A percentile compares a stretch with the other conserved stretches of the same genome.
Evolutionary conservation across 108 stramenopile species (phyloP).

Genomic region (Nitzschia inconspicua): DNA sequence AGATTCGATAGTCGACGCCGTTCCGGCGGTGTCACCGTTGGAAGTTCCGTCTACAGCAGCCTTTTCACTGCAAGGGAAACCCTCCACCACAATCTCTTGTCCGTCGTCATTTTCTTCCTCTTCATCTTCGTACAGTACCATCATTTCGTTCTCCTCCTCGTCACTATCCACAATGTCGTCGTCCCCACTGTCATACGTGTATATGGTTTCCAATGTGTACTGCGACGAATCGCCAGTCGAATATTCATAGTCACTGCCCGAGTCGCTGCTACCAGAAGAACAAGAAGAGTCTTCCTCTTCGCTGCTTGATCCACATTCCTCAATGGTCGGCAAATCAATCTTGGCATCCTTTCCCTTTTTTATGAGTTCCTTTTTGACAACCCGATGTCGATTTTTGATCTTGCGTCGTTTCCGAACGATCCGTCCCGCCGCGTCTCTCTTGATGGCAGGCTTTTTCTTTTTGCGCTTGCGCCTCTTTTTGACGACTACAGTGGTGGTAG

Average conservation of each 20-base stretch:
- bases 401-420: conserved; percentile 14
- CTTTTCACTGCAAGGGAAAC: not conserved
- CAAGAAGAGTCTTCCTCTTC: too few relatives aligned
- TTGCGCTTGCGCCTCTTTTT: not conserved
- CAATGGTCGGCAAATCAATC: conserved; percentile 11
- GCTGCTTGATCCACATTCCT: conserved; percentile 14
- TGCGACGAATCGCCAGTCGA: too few relatives aligned
- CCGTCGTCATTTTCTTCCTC: not conserved
- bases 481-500: too few relatives aligned
- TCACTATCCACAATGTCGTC: not conserved
- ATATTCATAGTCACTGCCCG: too few relatives aligned
- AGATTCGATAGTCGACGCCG: too few relatives aligned
- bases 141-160: not conserved
- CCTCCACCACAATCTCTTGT: too few relatives aligned
- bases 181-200: not conserved
- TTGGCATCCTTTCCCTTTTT: conserved; percentile 25
- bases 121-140: not conserved
- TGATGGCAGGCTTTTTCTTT: not conserved
- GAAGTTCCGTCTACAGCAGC: too few relatives aligned
- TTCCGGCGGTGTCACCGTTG: too few relatives aligned
- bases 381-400: conserved; percentile 11
- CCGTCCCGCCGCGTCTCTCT: conserved; percentile 16
- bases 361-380: conserved; percentile 21
- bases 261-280: too few relatives aligned
- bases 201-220: too few relatives aligned